These are phyloP conservation scores for Colletotrichum coccodes DNA, from an alignment of 2,329 filamentous ascomycete genomes.

Conservation along the genomic window DNA sequence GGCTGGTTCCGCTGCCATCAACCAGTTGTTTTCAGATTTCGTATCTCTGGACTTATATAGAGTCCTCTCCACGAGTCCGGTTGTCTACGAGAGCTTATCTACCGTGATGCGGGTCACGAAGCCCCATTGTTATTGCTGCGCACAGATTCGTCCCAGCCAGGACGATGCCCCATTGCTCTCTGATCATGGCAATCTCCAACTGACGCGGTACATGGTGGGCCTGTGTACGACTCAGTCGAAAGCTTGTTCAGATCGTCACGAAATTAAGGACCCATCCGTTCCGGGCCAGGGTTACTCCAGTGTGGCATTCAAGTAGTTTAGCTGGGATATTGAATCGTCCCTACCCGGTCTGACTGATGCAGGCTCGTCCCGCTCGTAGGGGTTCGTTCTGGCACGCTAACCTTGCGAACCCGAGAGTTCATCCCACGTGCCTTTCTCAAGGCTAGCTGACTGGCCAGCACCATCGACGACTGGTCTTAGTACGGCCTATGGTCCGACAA, in stretches of 20 bases:
- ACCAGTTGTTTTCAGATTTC: too few relatives aligned
- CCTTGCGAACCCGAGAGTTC: not conserved
- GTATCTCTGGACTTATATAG: too few relatives aligned
- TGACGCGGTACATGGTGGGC: not conserved
- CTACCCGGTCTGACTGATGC: not conserved
- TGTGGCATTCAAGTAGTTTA: not conserved
- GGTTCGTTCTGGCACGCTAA: not conserved
- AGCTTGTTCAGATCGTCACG: not conserved
- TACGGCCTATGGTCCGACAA: not conserved
- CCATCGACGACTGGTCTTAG: not conserved
- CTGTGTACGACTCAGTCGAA: not conserved
- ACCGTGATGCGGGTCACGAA: too few relatives aligned
- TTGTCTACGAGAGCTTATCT: too few relatives aligned
- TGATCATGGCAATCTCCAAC: not conserved
- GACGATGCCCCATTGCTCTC: too few relatives aligned
- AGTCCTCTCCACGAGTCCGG: too few relatives aligned
- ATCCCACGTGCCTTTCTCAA: not conserved
- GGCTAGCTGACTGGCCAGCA: not conserved
- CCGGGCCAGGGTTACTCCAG: not conserved
- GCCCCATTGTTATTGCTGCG: too few relatives aligned
- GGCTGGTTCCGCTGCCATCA: too few relatives aligned
- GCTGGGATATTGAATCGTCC: not conserved
- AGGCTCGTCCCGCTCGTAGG: not conserved
- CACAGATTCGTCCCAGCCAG: too few relatives aligned
- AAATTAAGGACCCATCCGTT: not conserved